Evolutionary conservation across 345 rosid genomes (phyloP), one percentile per base, ranked within the genome.

Genomic region (Dimocarpus longan): DNA sequence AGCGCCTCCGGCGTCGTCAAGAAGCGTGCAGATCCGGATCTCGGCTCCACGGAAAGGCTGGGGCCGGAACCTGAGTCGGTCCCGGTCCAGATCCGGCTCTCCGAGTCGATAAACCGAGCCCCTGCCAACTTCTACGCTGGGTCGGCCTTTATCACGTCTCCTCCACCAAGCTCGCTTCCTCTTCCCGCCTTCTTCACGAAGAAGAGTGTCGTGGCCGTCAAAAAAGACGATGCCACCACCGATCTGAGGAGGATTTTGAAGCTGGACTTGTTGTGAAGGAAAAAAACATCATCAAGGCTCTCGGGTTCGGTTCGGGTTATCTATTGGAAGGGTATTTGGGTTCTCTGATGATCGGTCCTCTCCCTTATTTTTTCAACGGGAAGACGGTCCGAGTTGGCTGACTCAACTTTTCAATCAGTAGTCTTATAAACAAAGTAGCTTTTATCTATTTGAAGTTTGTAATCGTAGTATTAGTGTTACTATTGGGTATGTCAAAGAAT

Each of bases 361-460:
- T 94, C 98, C 87, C 87, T 89, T 92, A 92, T 94, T 92, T 94
- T 94, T 94, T 94, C 94, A 88, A 88, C 83, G 95, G 98, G 95
- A 86, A 76, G 70, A 62, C 22, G 81, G 82, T 65, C 86, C 80
- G 87, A 77, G 82, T 80, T 87, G 71, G 82, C 82, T 76, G 5
- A 72, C 86, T 85, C 84, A 77, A 82, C 66, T 80, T 28, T 16
- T 68, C 10, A 46, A 32, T 18, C 8, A 74, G 43, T 16, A 74
- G 69, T 63, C 3, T 12, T 73, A 37, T 60, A 26, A 28, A 19
- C 24, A 19, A 6, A 11, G 24, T 46, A 63, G 62, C 54, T 37
- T 21, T 42, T 22, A 10, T 24, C 21, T 11, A 0, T 66, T 37
- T 37, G 1, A 9, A 48, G 40, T n/a, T 39, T 48, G 64, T 50